These are phyloP conservation scores for Paradendryphiella salina DNA, from an alignment of 2,329 filamentous ascomycete species.

Conservation along the genomic window DNA sequence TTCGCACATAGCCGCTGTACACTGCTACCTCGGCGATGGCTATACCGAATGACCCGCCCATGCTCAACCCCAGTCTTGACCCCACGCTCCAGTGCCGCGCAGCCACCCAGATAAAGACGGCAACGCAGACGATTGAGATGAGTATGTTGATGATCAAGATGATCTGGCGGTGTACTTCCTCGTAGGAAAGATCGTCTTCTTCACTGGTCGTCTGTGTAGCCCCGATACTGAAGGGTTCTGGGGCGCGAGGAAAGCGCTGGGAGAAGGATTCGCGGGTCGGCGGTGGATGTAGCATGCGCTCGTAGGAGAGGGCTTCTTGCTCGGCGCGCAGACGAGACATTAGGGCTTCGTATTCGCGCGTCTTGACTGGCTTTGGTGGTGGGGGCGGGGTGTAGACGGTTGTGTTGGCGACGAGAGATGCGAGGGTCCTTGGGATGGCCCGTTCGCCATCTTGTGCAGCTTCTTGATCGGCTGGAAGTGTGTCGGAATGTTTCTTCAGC, in stretches of 20 bases:
- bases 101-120: conserved; percentile 75
- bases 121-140: conserved; percentile 79
- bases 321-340: conserved; percentile 84
- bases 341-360: conserved; percentile 78
- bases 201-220: conserved; percentile 47
- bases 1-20: conserved; percentile 74
- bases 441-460: neutral
- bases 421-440: conserved; percentile 55
- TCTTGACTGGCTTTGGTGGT: conserved; percentile 67
- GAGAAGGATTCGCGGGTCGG: conserved; percentile 61
- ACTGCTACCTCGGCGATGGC: conserved; percentile 77
- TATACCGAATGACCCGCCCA: conserved; percentile 70
- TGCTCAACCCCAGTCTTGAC: conserved; percentile 68
- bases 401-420: conserved; percentile 71
- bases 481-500: conserved; percentile 47
- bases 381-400: conserved; percentile 78
- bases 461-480: neutral
- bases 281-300: conserved; percentile 72
- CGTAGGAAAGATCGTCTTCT: conserved; percentile 67
- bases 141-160: conserved; percentile 88
- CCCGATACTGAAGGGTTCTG: conserved; percentile 54
- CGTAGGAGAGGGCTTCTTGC: conserved; percentile 80
- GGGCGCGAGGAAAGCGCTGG: conserved; percentile 59
- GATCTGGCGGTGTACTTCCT: conserved; percentile 78
- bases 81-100: conserved; percentile 76